phyloP scores from a whole-genome alignment of 768 basidiomycete species.

The Suillus subluteus region DNA sequence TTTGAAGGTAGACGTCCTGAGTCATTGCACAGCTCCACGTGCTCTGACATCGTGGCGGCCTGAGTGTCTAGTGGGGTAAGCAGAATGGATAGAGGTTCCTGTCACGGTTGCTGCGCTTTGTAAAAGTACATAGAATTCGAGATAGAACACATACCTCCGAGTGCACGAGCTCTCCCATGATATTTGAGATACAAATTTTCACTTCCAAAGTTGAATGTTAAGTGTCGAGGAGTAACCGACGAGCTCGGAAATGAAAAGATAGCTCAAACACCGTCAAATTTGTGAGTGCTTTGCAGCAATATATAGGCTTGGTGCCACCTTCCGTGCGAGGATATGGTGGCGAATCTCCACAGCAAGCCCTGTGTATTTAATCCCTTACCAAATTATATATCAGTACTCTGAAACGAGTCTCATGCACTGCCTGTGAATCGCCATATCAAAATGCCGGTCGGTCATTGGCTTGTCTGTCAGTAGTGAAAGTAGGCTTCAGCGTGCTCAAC shows the following conservation, averaged over 20 bases:
- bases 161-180: background rate
- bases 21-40: background rate
- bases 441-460: background rate
- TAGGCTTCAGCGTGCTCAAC: slow-evolving; percentile 18
- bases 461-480: background rate
- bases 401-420: background rate
- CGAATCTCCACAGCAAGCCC: background rate
- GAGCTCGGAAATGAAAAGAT: slow-evolving; percentile 6
- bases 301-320: background rate
- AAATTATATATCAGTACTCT: slow-evolving; percentile 14
- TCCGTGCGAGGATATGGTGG: slow-evolving; percentile 2
- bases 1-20: background rate
- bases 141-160: background rate
- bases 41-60: background rate
- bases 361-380: slow-evolving; percentile 24
- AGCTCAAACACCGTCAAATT: slow-evolving; percentile 14
- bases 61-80: background rate
- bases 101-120: background rate
- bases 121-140: background rate
- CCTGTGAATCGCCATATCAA: background rate
- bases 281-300: background rate
- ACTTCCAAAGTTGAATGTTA: background rate
- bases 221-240: slow-evolving; percentile 8
- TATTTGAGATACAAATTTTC: background rate
- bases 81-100: background rate